phyloP scores from a whole-genome alignment of 2,329 filamentous ascomycete species.

The Fusarium pseudoanthophilum region DNA sequence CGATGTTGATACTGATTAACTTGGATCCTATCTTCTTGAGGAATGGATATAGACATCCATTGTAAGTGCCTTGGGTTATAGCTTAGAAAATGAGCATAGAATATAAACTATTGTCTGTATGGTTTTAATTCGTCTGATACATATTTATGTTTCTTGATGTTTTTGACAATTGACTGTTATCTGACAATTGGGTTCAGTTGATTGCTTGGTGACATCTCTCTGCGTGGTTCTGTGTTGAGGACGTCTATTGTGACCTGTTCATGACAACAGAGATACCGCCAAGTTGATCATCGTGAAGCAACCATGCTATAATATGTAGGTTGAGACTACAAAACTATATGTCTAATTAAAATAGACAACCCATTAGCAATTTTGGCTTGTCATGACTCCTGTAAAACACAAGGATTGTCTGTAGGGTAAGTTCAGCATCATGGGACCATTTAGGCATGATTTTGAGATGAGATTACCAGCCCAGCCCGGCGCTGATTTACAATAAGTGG shows the following conservation, averaged over 20 bases:
- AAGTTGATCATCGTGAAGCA: no score
- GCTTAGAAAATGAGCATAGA: background rate
- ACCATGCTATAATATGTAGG: rapidly evolving
- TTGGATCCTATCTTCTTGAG: background rate
- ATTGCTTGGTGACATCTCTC: rapidly evolving
- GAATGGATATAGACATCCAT: no score
- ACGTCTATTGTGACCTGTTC: no score
- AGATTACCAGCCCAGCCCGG: slow-evolving; percentile 23
- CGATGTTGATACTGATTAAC: background rate
- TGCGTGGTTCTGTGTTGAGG: background rate
- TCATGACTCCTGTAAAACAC: background rate
- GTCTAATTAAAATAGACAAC: background rate
- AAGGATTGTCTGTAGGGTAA: slow-evolving; percentile 21
- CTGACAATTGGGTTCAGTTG: background rate
- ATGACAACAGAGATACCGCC: no score
- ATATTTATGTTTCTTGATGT: background rate
- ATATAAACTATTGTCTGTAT: background rate
- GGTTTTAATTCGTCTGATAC: rapidly evolving
- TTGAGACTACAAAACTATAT: rapidly evolving
- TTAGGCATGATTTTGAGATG: slow-evolving; percentile 19
- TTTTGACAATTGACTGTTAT: background rate
- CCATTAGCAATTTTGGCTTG: background rate
- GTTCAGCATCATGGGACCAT: slow-evolving; percentile 8
- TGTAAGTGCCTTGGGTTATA: no score
- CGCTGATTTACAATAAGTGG: slow-evolving; percentile 30